A percentile compares a stretch with the other conserved stretches of the same genome.
Evolutionary conservation across 1,284 basidiomycete species (phyloP).

Genomic region (Omphalotus olearius): DNA sequence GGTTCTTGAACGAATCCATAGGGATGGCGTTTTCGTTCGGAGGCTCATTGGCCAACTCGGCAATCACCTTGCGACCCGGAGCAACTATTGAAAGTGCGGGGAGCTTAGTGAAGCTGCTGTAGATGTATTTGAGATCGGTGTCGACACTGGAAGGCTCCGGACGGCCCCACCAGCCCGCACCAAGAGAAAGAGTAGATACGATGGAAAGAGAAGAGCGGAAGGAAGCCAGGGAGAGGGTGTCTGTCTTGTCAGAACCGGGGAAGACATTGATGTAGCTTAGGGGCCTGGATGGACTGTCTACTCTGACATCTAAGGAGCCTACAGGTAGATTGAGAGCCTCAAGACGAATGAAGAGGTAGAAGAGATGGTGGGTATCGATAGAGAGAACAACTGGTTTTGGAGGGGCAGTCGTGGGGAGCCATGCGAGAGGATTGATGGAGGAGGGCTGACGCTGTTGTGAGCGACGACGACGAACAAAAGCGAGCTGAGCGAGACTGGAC

Average conservation of each 20-base stretch:
- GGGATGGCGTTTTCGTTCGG: conserved; percentile 77
- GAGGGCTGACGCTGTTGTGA: conserved; percentile 34
- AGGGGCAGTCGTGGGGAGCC: conserved; percentile 43
- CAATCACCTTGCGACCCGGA: conserved; percentile 59
- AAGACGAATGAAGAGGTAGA: conserved; percentile 84
- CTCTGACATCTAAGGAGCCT: conserved; percentile 77
- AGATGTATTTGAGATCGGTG: conserved; percentile 79
- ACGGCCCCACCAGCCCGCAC: conserved; percentile 65
- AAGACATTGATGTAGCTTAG: conserved; percentile 70
- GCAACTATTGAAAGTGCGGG: conserved; percentile 69
- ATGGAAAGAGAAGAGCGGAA: conserved; percentile 75
- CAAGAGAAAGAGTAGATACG: conserved; percentile 72
- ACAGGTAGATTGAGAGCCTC: conserved; percentile 73
- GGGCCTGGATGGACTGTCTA: conserved; percentile 68
- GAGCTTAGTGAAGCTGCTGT: conserved; percentile 83
- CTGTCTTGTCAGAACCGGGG: conserved; percentile 55
- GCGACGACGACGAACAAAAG: conserved; percentile 45
- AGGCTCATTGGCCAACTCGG: conserved; percentile 68
- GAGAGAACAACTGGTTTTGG: conserved; percentile 59
- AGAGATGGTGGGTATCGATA: conserved; percentile 80
- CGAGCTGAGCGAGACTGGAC: conserved; percentile 61
- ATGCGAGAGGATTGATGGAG: conserved; percentile 57
- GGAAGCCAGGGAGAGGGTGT: conserved; percentile 75
- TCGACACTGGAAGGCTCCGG: conserved; percentile 58
- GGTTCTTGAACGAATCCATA: conserved; percentile 79